Conservation (phyloP, 768 basidiomycete genomes). For the Pleurotus pulmonarius region DNA sequence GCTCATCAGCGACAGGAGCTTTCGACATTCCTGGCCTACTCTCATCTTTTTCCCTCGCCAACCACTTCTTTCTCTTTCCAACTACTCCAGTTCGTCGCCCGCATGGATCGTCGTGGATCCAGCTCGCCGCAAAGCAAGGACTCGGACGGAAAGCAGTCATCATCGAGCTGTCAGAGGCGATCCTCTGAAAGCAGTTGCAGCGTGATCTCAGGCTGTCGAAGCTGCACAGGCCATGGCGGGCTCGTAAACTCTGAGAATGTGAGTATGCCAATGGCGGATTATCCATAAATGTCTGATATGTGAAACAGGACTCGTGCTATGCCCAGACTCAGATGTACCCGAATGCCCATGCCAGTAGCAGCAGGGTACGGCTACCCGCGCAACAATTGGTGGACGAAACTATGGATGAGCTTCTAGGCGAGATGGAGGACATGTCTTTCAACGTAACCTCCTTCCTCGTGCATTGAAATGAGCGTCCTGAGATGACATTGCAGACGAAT, state of each 20-base stretch:
- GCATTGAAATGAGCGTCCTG: not conserved
- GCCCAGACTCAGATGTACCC: not conserved
- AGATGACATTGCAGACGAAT: not conserved
- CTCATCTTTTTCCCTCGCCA: not conserved
- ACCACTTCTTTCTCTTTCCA: not conserved
- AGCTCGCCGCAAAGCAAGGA: not conserved
- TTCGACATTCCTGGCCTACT: not conserved
- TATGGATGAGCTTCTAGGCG: not conserved
- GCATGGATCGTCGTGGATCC: not conserved
- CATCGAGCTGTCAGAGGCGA: not conserved
- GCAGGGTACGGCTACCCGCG: not conserved
- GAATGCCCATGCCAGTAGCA: slow-evolving; percentile 2
- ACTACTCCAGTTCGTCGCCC: not conserved
- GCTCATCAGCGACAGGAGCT: not conserved
- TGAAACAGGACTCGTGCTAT: not conserved
- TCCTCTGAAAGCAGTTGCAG: no score
- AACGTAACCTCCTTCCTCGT: not conserved
- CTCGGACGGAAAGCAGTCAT: not conserved
- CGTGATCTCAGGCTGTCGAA: no score
- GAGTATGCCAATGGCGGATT: not conserved
- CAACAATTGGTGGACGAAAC: not conserved
- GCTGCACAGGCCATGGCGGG: no score
- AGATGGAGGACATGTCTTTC: slow-evolving; percentile 3
- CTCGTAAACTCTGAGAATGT: no score
- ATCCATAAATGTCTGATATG: not conserved